phyloP scores from a whole-genome alignment of 2,329 filamentous ascomycete species.

The Plenodomus biglobosus region DNA sequence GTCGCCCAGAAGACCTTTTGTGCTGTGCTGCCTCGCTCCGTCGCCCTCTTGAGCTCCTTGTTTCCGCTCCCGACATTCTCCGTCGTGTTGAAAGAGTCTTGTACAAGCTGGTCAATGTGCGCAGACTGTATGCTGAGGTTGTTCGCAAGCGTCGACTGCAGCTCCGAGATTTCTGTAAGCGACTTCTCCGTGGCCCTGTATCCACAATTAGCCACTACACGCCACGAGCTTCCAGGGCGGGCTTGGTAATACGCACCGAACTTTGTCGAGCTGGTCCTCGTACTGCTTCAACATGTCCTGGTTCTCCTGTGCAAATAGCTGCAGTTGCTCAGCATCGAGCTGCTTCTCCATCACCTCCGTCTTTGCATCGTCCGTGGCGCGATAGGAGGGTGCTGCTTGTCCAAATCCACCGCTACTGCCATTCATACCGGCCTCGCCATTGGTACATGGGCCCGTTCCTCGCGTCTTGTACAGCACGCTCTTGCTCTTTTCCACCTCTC shows the following conservation, averaged over 20 bases:
- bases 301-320: conserved; percentile 92
- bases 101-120: conserved; percentile 84
- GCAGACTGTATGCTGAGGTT: conserved; percentile 85
- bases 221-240: not conserved
- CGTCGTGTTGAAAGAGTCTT: conserved; percentile 77
- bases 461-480: conserved; percentile 75
- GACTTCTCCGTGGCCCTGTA: conserved; percentile 82
- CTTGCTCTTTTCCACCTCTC: conserved; percentile 87
- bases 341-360: conserved; percentile 53
- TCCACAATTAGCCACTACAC: conserved; percentile 15
- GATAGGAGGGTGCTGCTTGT: conserved; percentile 24
- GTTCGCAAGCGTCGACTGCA: conserved; percentile 84
- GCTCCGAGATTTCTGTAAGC: conserved; percentile 85
- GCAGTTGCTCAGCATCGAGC: conserved; percentile 80
- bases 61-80: conserved; percentile 90
- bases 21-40: conserved; percentile 55
- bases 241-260: conserved; percentile 69
- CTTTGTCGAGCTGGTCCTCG: conserved; percentile 90
- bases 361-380: conserved; percentile 28
- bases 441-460: conserved; percentile 30
- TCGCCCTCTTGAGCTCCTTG: conserved; percentile 83
- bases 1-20: conserved; percentile 53
- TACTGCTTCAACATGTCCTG: conserved; percentile 91
- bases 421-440: conserved; percentile 25
- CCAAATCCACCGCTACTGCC: conserved; percentile 10